Base-by-base conservation (phyloP, 2,329 filamentous ascomycete genomes). In the Penicillium corylophilum region DNA sequence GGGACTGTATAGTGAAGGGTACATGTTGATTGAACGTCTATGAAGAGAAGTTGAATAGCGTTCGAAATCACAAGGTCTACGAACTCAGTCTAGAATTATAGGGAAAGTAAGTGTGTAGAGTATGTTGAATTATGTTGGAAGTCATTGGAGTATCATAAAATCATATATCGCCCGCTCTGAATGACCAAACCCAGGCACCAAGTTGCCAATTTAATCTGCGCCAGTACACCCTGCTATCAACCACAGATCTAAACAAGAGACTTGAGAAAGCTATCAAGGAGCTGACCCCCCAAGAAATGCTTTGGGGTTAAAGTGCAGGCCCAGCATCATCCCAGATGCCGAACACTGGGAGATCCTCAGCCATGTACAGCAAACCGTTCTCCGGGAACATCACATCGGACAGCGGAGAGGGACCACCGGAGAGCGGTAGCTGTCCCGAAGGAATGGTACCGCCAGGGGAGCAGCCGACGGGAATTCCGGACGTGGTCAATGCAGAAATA, bases 291-390 rank as follows among this genome's bases (percentile, higher is more conserved):
- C 9, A 13, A 4, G 35, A 7, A 22, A 13, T 38, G 16, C 9
- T 20, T 5, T 20, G 10, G 20, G 35, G 2, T 22, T 7, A 38
- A 10, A 20, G n/a, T 4, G 13, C 23, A 10, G 26, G 40, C 60
- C 54, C 64, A 12, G 56, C 33, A 18, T 70, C 58, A 1, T 56
- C 66, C 45, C 67, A 70, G 5, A 69, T 56, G 3, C 67, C 67
- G 48, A 70, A 69, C 1, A 66, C 61, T 0, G 66, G 64, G 7
- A 70, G 53, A 47, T 70, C 67, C 28, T 70, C 67, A 0, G 67
- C 67, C 64, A 68, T 67, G 29, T 70, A 70, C 6, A 70, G 48
- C 13, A 70, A 55, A 1, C 67, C 67, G 36, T 68, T 69, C 4
- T 69, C 67, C 0, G 67, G 62, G 15, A 70, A 57, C 5, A 70